Conservation (phyloP, 371 early-diverging fungal species). For the Mucor racemosus region DNA sequence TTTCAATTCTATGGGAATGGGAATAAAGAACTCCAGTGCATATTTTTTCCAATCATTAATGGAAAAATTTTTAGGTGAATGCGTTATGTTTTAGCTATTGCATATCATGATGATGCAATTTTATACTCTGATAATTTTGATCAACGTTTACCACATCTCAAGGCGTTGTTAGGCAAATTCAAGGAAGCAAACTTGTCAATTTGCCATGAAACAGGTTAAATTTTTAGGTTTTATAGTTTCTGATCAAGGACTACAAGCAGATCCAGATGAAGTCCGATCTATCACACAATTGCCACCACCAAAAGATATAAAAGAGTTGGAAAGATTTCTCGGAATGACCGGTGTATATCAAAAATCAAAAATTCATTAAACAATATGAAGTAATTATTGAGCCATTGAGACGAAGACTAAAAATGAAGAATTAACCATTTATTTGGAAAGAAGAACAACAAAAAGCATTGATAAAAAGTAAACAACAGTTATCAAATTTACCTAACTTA, state of each 20-base stretch:
- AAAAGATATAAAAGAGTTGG: background rate
- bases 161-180: no score
- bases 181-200: no score
- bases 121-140: background rate
- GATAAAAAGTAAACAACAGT: slow-evolving; percentile 2
- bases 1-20: no score
- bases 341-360: background rate
- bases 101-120: slow-evolving; percentile 20
- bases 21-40: slow-evolving; percentile 20
- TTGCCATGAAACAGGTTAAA: background rate
- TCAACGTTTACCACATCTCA: no score
- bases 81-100: background rate
- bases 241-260: background rate
- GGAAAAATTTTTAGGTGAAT: slow-evolving; percentile 11
- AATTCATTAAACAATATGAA: slow-evolving; percentile 2
- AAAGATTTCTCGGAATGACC: background rate
- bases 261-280: background rate
- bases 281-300: background rate
- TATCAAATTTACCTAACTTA: slow-evolving; percentile 9
- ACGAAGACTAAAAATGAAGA: slow-evolving; percentile 2
- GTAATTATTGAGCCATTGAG: slow-evolving; percentile 9
- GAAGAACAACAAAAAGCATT: background rate
- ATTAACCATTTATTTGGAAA: slow-evolving; percentile 7
- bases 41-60: slow-evolving; percentile 21
- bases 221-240: no score